Evolutionary conservation across 1,139 yeast genomes (phyloP).

Genomic region (Tardiomyces depauwii): DNA sequence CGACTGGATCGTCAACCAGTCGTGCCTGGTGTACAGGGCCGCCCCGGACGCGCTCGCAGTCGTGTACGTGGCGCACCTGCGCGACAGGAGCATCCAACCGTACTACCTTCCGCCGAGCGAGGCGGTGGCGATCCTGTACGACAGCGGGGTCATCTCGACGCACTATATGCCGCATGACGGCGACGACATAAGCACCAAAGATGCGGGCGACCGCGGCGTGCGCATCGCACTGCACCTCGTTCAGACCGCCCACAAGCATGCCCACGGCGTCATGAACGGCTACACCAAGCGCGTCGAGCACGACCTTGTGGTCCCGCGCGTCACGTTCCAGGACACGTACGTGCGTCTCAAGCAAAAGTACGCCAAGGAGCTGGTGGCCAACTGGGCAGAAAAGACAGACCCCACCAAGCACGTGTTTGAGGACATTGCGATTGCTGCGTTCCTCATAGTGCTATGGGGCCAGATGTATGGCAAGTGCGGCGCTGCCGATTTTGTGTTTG

Average conservation of each 20-base stretch:
- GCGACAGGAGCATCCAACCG: slow-evolving; percentile 54
- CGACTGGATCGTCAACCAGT: slow-evolving; percentile 74
- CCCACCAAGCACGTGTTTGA: slow-evolving; percentile 95
- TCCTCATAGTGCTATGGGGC: slow-evolving; percentile 80
- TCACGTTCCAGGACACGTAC: slow-evolving; percentile 73
- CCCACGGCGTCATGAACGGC: slow-evolving; percentile 72
- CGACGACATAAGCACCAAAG: slow-evolving; percentile 16
- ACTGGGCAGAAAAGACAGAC: slow-evolving; percentile 89
- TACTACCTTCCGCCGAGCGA: slow-evolving; percentile 77
- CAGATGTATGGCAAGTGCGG: slow-evolving; percentile 37
- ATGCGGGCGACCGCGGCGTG: slow-evolving; percentile 43
- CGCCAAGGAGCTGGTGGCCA: slow-evolving; percentile 62
- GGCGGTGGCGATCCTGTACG: slow-evolving; percentile 66
- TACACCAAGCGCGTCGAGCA: slow-evolving; percentile 83
- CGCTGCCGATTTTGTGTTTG: slow-evolving; percentile 47
- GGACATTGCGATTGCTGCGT: slow-evolving; percentile 93
- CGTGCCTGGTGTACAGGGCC: slow-evolving; percentile 47
- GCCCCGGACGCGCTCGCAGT: slow-evolving; percentile 34
- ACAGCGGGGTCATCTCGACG: slow-evolving; percentile 47
- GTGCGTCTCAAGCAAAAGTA: slow-evolving; percentile 72
- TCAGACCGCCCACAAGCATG: slow-evolving; percentile 74
- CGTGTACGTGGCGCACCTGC: slow-evolving; percentile 67
- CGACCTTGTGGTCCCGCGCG: slow-evolving; percentile 75
- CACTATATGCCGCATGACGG: slow-evolving; percentile 42
- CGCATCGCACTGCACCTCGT: slow-evolving; percentile 74